Conservation (phyloP, 495 filamentous ascomycete genomes). For the Trichoderma asperelloides region DNA sequence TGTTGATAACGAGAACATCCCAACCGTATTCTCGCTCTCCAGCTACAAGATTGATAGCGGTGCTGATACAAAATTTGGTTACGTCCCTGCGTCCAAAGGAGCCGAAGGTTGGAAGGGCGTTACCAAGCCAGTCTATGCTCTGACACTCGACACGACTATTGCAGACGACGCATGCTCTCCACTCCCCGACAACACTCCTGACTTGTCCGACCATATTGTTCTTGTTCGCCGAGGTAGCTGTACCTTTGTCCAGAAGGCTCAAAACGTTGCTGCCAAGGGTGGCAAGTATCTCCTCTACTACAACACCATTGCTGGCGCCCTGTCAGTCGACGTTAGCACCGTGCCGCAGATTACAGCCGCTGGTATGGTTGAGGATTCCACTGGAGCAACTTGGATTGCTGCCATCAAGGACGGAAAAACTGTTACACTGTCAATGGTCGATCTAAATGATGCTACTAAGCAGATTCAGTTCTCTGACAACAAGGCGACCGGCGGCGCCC, state of each 20-base stretch:
- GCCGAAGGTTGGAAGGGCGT: conserved; percentile 24
- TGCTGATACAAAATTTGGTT: conserved; percentile 24
- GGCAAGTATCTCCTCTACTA: conserved; percentile 50
- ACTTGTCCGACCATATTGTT: conserved; percentile 43
- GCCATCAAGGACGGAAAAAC: conserved; percentile 26
- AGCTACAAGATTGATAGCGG: conserved; percentile 24
- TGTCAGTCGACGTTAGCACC: conserved; percentile 15
- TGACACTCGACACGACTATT: conserved; percentile 39
- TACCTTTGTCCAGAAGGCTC: conserved; percentile 38
- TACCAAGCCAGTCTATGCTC: conserved; percentile 37
- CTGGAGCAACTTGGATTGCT: conserved; percentile 37
- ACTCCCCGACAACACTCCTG: conserved; percentile 36
- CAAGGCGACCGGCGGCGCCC: conserved; percentile 30
- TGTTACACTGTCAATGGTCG: conserved; percentile 33
- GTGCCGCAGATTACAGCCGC: conserved; percentile 19
- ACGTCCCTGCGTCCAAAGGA: conserved; percentile 18
- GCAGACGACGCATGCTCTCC: conserved; percentile 36
- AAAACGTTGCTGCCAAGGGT: conserved; percentile 40
- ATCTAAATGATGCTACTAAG: conserved; percentile 30
- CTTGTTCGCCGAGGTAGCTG: conserved; percentile 47
- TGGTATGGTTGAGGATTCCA: conserved; percentile 36
- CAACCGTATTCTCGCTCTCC: conserved; percentile 30
- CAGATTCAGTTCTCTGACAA: conserved; percentile 30
- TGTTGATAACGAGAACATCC: conserved; percentile 37
- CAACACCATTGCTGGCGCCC: conserved; percentile 35